Conservation (phyloP, 176 grass and related monocot species). For the Elymus sibiricus region DNA sequence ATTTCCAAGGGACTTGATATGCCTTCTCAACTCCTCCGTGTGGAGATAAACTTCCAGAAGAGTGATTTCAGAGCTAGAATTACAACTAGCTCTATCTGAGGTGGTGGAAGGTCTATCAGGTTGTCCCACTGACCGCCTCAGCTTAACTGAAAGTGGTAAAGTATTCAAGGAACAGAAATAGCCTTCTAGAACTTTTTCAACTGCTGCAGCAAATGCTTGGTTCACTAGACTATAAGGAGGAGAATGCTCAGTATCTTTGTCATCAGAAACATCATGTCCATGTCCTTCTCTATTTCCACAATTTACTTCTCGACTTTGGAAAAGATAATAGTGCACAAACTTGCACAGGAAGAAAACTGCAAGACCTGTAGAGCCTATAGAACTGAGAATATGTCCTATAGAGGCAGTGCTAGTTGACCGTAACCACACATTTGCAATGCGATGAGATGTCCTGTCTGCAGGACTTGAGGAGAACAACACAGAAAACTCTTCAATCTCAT, state of each 20-base stretch:
- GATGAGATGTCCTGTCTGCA: constrained; percentile 68
- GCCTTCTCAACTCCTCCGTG: constrained; percentile 85
- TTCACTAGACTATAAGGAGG: constrained; percentile 71
- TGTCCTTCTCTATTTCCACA: constrained; percentile 19
- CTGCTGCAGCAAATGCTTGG: constrained; percentile 80
- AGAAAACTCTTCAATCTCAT: constrained; percentile 76
- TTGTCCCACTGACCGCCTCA: constrained; percentile 44
- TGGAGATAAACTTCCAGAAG: constrained; percentile 90
- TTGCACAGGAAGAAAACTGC: constrained; percentile 77
- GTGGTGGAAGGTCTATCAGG: constrained; percentile 16
- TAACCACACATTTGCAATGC: constrained; percentile 71
- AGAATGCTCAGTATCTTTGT: constrained; percentile 25
- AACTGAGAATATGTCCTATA: constrained; percentile 74
- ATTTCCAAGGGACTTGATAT: constrained; percentile 78
- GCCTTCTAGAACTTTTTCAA: constrained; percentile 87
- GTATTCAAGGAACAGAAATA: constrained; percentile 87
- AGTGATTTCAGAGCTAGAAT: constrained; percentile 61
- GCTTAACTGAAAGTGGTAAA: constrained; percentile 62
- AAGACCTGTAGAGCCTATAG: constrained; percentile 52
- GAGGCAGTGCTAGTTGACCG: constrained; percentile 63
- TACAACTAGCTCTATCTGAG: constrained; percentile 24
- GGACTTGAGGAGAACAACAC: constrained; percentile 56
- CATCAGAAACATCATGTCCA: constrained; percentile 20
- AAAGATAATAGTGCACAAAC: constrained; percentile 77
- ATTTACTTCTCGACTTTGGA: constrained; percentile 39